phyloP scores from a whole-genome alignment of 306 rosid species.

The Prunus mongolica region DNA sequence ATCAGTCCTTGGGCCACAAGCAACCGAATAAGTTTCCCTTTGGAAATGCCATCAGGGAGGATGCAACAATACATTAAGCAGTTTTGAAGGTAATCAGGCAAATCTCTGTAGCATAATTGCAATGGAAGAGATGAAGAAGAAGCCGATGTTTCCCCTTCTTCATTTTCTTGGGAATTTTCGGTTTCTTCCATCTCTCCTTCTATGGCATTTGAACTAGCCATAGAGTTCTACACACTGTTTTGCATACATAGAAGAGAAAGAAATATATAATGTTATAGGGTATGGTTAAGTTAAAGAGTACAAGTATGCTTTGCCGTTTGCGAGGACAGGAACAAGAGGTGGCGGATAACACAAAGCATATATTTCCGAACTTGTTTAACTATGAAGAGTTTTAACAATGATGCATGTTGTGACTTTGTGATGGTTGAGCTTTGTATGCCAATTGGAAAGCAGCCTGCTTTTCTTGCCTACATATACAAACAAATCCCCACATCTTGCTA shows the following conservation, averaged over 20 bases:
- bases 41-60: conserved; percentile 14
- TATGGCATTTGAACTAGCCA: neutral
- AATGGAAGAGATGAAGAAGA: conserved; percentile 17
- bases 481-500: neutral
- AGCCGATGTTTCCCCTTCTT: conserved; percentile 10
- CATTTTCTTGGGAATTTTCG: neutral
- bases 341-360: neutral
- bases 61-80: conserved; percentile 22
- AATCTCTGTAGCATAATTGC: neutral
- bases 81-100: conserved; percentile 4
- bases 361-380: neutral
- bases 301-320: neutral
- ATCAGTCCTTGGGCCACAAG: conserved; percentile 27
- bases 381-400: neutral
- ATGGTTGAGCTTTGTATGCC: neutral
- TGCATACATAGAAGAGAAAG: neutral
- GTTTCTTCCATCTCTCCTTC: conserved; percentile 5
- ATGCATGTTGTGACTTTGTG: neutral
- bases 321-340: neutral
- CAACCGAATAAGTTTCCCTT: conserved; percentile 23
- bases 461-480: neutral
- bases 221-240: neutral
- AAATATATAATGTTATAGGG: neutral
- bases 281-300: neutral
- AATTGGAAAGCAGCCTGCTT: neutral